A percentile compares a stretch with the other conserved stretches of the same genome.
Conservation (phyloP, 1,139 yeast species). For the Taphrina communis region DNA sequence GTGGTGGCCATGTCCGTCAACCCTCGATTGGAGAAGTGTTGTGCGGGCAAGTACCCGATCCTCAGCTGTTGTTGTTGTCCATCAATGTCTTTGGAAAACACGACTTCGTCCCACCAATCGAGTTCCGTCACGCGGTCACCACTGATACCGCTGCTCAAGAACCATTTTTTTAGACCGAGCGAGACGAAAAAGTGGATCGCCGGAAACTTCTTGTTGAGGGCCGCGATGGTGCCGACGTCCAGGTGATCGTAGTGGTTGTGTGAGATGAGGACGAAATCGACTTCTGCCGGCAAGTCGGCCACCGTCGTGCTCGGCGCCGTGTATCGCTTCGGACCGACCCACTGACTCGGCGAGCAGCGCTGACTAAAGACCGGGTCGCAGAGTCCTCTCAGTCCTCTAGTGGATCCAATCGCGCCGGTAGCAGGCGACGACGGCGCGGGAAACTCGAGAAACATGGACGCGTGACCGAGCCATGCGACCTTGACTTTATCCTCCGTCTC, state of each 20-base stretch:
- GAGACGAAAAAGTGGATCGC: conserved; percentile 62
- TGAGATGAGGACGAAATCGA: conserved; percentile 78
- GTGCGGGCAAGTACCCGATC: conserved; percentile 69
- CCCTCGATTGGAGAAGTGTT: conserved; percentile 94
- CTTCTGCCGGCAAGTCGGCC: conserved; percentile 62
- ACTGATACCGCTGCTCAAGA: conserved; percentile 62
- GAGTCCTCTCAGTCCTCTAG: conserved; percentile 40
- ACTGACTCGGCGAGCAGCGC: conserved; percentile 52
- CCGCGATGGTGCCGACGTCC: conserved; percentile 41
- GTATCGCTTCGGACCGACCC: conserved; percentile 80
- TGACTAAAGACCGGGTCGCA: conserved; percentile 44
- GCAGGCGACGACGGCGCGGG: conserved; percentile 11
- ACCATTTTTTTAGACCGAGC: conserved; percentile 67
- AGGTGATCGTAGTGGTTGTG: conserved; percentile 67
- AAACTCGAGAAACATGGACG: conserved; percentile 44
- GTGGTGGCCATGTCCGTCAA: conserved; percentile 77
- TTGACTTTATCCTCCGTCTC: conserved; percentile 15
- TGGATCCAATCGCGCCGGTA: neutral
- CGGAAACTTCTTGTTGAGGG: conserved; percentile 38
- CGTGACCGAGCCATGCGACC: conserved; percentile 46
- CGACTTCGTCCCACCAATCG: conserved; percentile 87
- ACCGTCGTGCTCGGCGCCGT: conserved; percentile 71
- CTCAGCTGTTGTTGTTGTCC: conserved; percentile 36
- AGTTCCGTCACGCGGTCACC: conserved; percentile 63
- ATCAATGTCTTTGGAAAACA: conserved; percentile 1